Evolutionary conservation across 768 basidiomycete species (phyloP).

Genomic region (Tremella yokohamensis): DNA sequence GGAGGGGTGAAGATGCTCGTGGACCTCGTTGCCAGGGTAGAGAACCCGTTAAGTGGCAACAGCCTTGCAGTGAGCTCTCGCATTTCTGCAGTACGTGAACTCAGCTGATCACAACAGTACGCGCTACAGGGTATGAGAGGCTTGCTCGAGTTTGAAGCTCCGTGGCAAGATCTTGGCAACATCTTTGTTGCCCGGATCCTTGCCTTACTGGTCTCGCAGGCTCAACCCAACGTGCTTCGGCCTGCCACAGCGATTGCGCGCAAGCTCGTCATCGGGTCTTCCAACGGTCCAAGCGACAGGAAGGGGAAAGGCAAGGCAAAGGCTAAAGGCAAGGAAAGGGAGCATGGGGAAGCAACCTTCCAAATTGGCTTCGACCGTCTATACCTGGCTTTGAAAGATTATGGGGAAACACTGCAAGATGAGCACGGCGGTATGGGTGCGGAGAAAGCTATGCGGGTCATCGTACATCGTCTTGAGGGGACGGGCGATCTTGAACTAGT

Average conservation of each 20-base stretch:
- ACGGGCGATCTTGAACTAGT: conserved; percentile 42
- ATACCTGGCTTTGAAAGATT: conserved; percentile 20
- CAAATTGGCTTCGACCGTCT: conserved; percentile 35
- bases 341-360: conserved; percentile 10
- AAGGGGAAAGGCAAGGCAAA: conserved; percentile 27
- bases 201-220: conserved; percentile 18
- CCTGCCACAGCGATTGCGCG: conserved; percentile 44
- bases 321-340: conserved; percentile 17
- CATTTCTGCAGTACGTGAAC: not conserved
- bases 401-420: conserved; percentile 10
- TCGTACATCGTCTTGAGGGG: conserved; percentile 34
- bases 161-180: conserved; percentile 32
- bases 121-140: conserved; percentile 44
- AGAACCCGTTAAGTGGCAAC: conserved; percentile 31
- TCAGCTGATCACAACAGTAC: conserved; percentile 24
- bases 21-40: conserved; percentile 26
- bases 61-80: conserved; percentile 37
- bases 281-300: conserved; percentile 7
- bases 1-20: conserved; percentile 41
- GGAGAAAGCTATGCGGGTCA: conserved; percentile 25
- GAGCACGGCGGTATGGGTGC: conserved; percentile 12
- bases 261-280: conserved; percentile 35
- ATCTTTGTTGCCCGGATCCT: conserved; percentile 31
- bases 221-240: conserved; percentile 40
- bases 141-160: conserved; percentile 39